A percentile compares a stretch with the other conserved stretches of the same genome.
phyloP scores from a whole-genome alignment of 257 asterid genomes.

The Avicennia marina region DNA sequence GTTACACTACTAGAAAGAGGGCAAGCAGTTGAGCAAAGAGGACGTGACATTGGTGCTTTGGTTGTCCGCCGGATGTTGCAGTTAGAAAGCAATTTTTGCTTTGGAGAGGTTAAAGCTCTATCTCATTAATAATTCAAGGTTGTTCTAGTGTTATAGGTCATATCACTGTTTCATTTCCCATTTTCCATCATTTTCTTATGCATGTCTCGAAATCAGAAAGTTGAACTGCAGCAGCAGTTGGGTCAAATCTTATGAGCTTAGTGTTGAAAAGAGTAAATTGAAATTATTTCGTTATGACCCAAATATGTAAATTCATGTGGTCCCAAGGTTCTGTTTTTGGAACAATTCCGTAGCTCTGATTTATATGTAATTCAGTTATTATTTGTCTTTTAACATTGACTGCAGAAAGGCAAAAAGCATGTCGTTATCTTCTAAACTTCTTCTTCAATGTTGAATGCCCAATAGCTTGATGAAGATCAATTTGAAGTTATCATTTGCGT shows the following conservation, averaged over 20 bases:
- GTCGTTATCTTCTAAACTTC: not conserved
- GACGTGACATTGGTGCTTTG: conserved; percentile 94
- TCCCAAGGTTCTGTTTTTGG: conserved; percentile 9
- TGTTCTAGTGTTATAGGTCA: conserved; percentile 27
- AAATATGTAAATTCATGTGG: not conserved
- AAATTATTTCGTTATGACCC: too few relatives aligned
- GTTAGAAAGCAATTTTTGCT: conserved; percentile 94
- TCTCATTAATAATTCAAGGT: conserved; percentile 29
- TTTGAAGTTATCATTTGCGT: not conserved
- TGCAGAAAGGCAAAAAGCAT: not conserved
- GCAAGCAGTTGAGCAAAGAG: conserved; percentile 90
- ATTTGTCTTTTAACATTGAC: not conserved
- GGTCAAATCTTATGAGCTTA: not conserved
- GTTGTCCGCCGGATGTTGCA: conserved; percentile 75
- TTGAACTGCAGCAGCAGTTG: conserved; percentile 14
- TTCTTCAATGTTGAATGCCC: conserved; percentile 1
- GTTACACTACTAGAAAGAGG: conserved; percentile 92
- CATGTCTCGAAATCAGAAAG: conserved; percentile 1
- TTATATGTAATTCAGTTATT: not conserved
- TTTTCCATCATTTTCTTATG: conserved; percentile 7
- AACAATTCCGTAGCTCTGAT: conserved; percentile 1
- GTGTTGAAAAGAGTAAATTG: conserved; percentile 2
- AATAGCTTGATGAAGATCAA: conserved; percentile 1
- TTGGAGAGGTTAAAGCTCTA: conserved; percentile 87
- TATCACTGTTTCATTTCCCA: conserved; percentile 13